Percentiles rank a stretch among this genome's conserved stretches.
Conservation (phyloP, 1,284 basidiomycete species). For the Boletellus deceptivus region DNA sequence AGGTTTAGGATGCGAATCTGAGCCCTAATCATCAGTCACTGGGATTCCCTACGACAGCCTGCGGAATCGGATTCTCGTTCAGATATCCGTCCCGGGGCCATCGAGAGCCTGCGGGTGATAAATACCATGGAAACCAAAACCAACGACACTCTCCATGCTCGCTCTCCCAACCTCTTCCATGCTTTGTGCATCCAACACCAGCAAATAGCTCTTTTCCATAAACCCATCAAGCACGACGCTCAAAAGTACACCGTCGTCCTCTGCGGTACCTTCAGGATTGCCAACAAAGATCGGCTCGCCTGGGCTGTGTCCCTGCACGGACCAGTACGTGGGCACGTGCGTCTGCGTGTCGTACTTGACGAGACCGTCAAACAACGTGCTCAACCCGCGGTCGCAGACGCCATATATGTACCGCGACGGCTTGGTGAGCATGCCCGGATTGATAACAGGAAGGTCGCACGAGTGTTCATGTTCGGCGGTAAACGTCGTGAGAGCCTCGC, state of each 20-base stretch:
- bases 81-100: constrained; percentile 23
- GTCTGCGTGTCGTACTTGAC: constrained; percentile 36
- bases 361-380: constrained; percentile 35
- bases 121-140: constrained; percentile 39
- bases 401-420: constrained; percentile 37
- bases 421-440: constrained; percentile 30
- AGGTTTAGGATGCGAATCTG: too few species aligned
- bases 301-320: constrained; percentile 28
- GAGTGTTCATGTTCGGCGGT: constrained; percentile 28
- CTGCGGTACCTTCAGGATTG: constrained; percentile 26
- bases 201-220: constrained; percentile 31
- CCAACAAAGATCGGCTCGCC: constrained; percentile 38
- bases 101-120: constrained; percentile 14
- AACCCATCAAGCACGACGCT: constrained; percentile 36
- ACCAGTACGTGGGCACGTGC: constrained; percentile 29
- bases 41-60: constrained; percentile 1
- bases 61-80: not conserved
- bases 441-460: constrained; percentile 36
- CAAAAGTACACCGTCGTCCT: constrained; percentile 40
- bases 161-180: constrained; percentile 39
- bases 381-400: constrained; percentile 24
- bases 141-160: constrained; percentile 32
- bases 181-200: constrained; percentile 35
- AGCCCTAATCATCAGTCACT: too few species aligned
- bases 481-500: constrained; percentile 19